Evolutionary conservation across 257 asterid species (phyloP).

Genomic region (Salvia splendens): DNA sequence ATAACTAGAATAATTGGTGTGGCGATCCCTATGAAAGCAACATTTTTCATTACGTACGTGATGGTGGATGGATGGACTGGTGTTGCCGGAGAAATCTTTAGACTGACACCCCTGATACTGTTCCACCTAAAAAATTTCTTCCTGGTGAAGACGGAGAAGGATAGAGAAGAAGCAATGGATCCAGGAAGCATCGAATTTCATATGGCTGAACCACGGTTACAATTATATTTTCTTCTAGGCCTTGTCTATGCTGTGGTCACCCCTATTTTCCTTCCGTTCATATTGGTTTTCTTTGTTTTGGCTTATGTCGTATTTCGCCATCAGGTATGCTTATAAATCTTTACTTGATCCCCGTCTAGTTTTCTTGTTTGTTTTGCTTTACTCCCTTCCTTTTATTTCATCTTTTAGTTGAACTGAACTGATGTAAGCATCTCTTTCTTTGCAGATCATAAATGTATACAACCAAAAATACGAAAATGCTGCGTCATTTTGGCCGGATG

Average conservation of each 20-base stretch:
- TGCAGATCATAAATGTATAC: slow-evolving; percentile 90
- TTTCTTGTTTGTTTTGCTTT: background rate
- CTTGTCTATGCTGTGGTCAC: slow-evolving; percentile 89
- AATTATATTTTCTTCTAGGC: slow-evolving; percentile 87
- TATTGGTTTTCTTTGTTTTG: slow-evolving; percentile 75
- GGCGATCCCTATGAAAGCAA: slow-evolving; percentile 93
- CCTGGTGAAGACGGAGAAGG: slow-evolving; percentile 89
- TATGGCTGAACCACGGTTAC: slow-evolving; percentile 95
- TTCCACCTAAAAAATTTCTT: slow-evolving; percentile 78
- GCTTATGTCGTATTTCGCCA: slow-evolving; percentile 39
- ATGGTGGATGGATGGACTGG: slow-evolving; percentile 99
- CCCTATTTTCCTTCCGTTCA: slow-evolving; percentile 85
- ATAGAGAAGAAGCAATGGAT: slow-evolving; percentile 86
- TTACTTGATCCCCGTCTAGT: too few species aligned
- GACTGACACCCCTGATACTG: slow-evolving; percentile 74
- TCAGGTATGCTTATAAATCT: too few species aligned
- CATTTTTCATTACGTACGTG: slow-evolving; percentile 83
- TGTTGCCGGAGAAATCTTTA: slow-evolving; percentile 82
- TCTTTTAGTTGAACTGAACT: too few species aligned
- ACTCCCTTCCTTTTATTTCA: background rate
- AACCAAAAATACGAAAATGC: slow-evolving; percentile 94
- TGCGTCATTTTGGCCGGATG: slow-evolving; percentile 95
- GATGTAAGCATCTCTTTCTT: background rate
- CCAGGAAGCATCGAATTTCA: slow-evolving; percentile 89
- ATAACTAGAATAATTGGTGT: slow-evolving; percentile 70